A percentile compares a stretch with the other conserved stretches of the same genome.
phyloP scores from a whole-genome alignment of 2,329 filamentous ascomycete species.

The Fusarium nygamai region DNA sequence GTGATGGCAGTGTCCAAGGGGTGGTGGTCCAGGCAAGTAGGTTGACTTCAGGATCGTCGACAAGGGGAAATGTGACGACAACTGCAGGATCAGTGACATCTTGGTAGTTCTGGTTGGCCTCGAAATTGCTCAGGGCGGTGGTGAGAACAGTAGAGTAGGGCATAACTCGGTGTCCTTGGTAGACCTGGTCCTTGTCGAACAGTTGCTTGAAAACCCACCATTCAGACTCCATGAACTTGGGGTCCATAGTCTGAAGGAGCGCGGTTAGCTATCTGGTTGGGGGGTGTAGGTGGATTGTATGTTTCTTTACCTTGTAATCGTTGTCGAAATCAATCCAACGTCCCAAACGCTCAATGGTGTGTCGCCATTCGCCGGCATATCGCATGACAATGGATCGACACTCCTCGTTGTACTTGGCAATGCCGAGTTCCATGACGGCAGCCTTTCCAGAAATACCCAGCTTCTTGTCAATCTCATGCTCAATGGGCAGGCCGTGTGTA shows the following conservation, averaged over 20 bases:
- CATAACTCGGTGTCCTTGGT: slow-evolving; percentile 92
- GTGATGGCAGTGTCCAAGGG: slow-evolving; percentile 84
- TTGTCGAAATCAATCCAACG: slow-evolving; percentile 99
- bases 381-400: slow-evolving; percentile 94
- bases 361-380: slow-evolving; percentile 86
- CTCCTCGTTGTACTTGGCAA: slow-evolving; percentile 90
- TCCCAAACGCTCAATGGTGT: slow-evolving; percentile 86
- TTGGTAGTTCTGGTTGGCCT: slow-evolving; percentile 94
- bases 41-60: slow-evolving; percentile 78
- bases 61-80: slow-evolving; percentile 85
- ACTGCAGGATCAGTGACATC: slow-evolving; percentile 91
- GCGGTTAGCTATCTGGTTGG: slow-evolving; percentile 11
- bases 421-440: slow-evolving; percentile 85
- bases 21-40: slow-evolving; percentile 92
- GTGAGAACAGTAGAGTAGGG: slow-evolving; percentile 92
- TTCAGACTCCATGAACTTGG: slow-evolving; percentile 92
- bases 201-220: slow-evolving; percentile 98
- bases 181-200: slow-evolving; percentile 89
- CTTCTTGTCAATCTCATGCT: slow-evolving; percentile 98
- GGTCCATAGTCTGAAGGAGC: slow-evolving; percentile 81
- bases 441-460: slow-evolving; percentile 87
- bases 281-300: too few species aligned
- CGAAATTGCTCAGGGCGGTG: slow-evolving; percentile 91
- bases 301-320: slow-evolving; percentile 79
- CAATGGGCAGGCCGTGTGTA: slow-evolving; percentile 91